Percentiles rank a stretch among this genome's conserved stretches.
These are phyloP conservation scores for Botrytis aclada DNA, from an alignment of 2,329 filamentous ascomycete genomes.

Conservation along the genomic window DNA sequence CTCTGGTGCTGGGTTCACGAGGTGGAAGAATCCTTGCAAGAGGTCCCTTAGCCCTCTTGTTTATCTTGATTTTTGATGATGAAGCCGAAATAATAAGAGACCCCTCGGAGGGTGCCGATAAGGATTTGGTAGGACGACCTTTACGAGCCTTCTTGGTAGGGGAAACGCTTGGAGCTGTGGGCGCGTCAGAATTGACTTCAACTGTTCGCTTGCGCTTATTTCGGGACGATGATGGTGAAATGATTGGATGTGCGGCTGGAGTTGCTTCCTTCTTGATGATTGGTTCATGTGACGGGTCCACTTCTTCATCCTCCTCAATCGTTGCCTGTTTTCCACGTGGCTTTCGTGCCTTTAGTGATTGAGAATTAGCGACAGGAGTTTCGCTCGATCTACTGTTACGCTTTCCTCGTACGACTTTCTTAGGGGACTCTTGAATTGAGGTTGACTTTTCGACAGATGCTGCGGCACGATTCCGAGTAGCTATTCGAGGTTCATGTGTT, in stretches of 20 bases:
- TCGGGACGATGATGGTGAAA: conserved; percentile 14
- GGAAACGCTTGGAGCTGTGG: neutral
- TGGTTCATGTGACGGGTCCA: conserved; percentile 2
- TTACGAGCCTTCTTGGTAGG: conserved; percentile 19
- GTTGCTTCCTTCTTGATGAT: conserved; percentile 17
- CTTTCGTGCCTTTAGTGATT: conserved; percentile 22
- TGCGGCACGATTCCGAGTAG: conserved; percentile 5
- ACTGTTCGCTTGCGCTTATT: conserved; percentile 20
- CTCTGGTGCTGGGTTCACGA: conserved; percentile 27
- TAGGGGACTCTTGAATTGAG: conserved; percentile 4
- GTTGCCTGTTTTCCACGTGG: conserved; percentile 4
- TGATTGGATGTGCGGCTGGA: neutral
- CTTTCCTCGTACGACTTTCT: conserved; percentile 16
- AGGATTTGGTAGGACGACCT: conserved; percentile 12
- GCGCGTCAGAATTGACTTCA: conserved; percentile 11
- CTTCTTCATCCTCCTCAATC: conserved; percentile 6
- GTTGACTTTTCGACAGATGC: neutral
- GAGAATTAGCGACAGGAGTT: neutral
- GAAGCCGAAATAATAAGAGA: neutral
- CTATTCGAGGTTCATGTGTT: conserved; percentile 19
- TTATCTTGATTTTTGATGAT: conserved; percentile 3
- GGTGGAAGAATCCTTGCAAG: conserved; percentile 19
- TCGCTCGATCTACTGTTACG: conserved; percentile 20
- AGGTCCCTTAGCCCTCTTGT: conserved; percentile 14
- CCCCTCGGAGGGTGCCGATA: conserved; percentile 1